Percentiles rank a stretch among this genome's conserved stretches.
These are phyloP conservation scores for Fusarium metavorans DNA, from an alignment of 2,329 filamentous ascomycete genomes.

Conservation along the genomic window DNA sequence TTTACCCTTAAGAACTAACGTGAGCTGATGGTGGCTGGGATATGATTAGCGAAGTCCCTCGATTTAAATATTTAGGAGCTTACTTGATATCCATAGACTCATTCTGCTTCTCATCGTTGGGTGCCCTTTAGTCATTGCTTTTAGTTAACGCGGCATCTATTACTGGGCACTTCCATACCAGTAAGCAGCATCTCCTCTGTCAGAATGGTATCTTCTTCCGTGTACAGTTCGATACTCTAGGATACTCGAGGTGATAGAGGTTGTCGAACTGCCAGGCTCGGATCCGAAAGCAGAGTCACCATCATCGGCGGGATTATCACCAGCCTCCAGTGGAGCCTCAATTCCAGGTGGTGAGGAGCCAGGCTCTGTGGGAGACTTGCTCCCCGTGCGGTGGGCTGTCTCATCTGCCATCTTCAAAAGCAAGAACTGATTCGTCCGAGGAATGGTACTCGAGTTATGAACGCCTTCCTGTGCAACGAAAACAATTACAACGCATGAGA, in stretches of 20 bases:
- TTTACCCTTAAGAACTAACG: neutral
- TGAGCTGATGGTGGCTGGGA: slow-evolving; percentile 6
- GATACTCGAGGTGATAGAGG: neutral
- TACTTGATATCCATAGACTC: slow-evolving; percentile 15
- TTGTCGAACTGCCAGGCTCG: neutral
- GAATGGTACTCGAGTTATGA: neutral
- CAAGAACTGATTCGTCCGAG: neutral
- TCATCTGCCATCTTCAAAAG: neutral
- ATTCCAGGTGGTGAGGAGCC: neutral
- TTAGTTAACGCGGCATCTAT: neutral
- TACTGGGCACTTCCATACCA: neutral
- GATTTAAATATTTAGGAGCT: neutral
- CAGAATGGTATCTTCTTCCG: neutral
- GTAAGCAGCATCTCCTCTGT: neutral
- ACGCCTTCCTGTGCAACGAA: neutral
- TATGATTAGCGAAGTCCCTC: neutral
- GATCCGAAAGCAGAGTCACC: neutral
- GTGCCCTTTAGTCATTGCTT: neutral
- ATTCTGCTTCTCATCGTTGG: slow-evolving; percentile 10
- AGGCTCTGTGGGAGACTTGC: neutral
- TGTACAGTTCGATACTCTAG: neutral
- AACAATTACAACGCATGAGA: neutral
- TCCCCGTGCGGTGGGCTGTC: neutral
- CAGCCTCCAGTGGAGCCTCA: neutral
- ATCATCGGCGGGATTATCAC: neutral